Evolutionary conservation across 2,329 filamentous ascomycete genomes (phyloP).

Genomic region (Aspergillus carbonarius): DNA sequence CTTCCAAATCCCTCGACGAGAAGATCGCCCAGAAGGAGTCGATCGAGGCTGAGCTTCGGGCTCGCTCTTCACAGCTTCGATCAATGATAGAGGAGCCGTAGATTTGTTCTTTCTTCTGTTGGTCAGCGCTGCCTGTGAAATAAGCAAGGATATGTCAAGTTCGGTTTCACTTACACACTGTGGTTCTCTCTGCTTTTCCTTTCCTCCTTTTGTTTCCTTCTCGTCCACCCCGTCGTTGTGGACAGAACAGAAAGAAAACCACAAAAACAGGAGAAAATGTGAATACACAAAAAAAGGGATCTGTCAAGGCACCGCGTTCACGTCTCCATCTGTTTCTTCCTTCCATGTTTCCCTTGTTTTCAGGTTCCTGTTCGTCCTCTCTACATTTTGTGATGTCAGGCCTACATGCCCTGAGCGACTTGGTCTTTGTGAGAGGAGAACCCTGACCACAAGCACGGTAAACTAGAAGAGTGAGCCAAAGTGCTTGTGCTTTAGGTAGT

Average conservation of each 20-base stretch:
- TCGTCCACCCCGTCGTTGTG: background rate
- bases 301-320: background rate
- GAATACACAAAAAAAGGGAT: background rate
- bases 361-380: background rate
- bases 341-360: background rate
- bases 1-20: background rate
- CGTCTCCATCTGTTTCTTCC: background rate
- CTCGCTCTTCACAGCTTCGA: conserved; percentile 6
- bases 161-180: background rate
- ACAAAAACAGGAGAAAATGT: conserved; percentile 7
- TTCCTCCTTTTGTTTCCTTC: background rate
- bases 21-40: conserved; percentile 9
- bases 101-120: background rate
- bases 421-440: background rate
- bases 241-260: background rate
- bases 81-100: conserved; percentile 5
- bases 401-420: background rate
- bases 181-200: background rate
- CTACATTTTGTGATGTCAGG: background rate
- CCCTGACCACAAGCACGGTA: background rate
- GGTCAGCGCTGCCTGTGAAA: conserved; percentile 10
- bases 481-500: background rate
- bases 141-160: conserved; percentile 3
- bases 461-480: background rate
- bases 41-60: conserved; percentile 12